Evolutionary conservation across 345 rosid species (phyloP), one percentile per base, ranked within the genome.

Genomic region (Tarenaya hassleriana): DNA sequence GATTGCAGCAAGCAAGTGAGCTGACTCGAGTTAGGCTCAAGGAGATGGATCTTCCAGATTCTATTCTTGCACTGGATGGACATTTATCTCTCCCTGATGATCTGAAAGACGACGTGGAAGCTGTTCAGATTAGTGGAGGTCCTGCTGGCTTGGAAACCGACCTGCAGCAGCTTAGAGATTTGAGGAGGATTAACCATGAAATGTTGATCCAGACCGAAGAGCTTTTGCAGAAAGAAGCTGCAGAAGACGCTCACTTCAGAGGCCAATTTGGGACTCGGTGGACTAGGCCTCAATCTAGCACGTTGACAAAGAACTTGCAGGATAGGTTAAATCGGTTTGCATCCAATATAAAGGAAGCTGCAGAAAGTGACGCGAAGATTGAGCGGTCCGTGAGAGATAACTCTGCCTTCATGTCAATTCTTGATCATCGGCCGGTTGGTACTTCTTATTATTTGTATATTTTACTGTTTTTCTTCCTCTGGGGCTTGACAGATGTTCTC

Each of bases 1-100:
- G 79, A 70, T 70, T 92, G 71, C 98, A 92, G 73, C 91, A 88
- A 74, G 97, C 86, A 51, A 92, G 98, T 49, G 97, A 92, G 62
- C 75, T 92, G 17, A 62, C 98, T 64, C 74, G 98, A 47, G 95
- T 92, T 54, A 85, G 88, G 76, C 94, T 92, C 48, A 85, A 75
- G 75, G 98, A 92, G 76, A 92, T 92, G 98, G 97, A 88, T 66
- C 77, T 92, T 43, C 98, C 98, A n/a, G 98, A 92, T 41, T 83
- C 97, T 40, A 79, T 92, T 76, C 90, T 82, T 64, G 83, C 94
- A 42, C 63, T 92, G 66, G 98, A 92, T 75, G 98, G 98, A 50
- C 80, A 75, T 56, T 56, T 66, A 39, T 32, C 67, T 11, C 82
- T 92, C 60, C 94, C 94, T 35, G 57, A 55, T 38, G 85, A 88